A percentile compares a stretch with the other conserved stretches of the same genome.
These are phyloP conservation scores for Erysimum cheiranthoides DNA, from an alignment of 345 rosid genomes.

Conservation along the genomic window DNA sequence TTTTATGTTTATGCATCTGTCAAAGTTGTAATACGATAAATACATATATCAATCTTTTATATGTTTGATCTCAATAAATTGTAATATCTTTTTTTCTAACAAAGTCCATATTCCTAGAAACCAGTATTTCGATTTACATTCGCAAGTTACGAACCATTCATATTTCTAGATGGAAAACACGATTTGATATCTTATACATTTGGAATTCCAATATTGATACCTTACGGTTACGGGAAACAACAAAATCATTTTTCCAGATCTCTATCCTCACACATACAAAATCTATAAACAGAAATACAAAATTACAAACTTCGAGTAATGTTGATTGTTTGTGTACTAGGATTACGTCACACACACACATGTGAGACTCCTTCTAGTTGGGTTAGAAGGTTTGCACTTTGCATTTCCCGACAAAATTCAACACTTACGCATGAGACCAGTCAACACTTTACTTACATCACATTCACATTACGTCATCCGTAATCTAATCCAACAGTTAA, in stretches of 20 bases:
- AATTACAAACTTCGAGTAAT: conserved; percentile 32
- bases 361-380: conserved; percentile 20
- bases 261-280: conserved; percentile 15
- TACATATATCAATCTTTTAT: not conserved
- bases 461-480: conserved; percentile 39
- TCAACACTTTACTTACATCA: conserved; percentile 14
- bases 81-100: not conserved
- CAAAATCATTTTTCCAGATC: conserved; percentile 32
- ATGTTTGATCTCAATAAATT: not conserved
- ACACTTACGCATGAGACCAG: conserved; percentile 21
- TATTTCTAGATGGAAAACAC: conserved; percentile 9
- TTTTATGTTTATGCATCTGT: not conserved
- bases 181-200: not conserved
- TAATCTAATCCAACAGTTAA: conserved; percentile 41
- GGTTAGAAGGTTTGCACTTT: conserved; percentile 5
- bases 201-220: conserved; percentile 30
- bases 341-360: conserved; percentile 31
- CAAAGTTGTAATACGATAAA: not conserved
- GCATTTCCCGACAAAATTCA: conserved; percentile 16
- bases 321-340: conserved; percentile 33
- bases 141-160: not conserved
- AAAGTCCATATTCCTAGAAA: not conserved
- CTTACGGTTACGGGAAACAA: conserved; percentile 34
- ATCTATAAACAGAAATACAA: conserved; percentile 23
- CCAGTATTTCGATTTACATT: not conserved